phyloP scores from a whole-genome alignment of 768 basidiomycete genomes.

The Leucocoprinus birnbaumii region DNA sequence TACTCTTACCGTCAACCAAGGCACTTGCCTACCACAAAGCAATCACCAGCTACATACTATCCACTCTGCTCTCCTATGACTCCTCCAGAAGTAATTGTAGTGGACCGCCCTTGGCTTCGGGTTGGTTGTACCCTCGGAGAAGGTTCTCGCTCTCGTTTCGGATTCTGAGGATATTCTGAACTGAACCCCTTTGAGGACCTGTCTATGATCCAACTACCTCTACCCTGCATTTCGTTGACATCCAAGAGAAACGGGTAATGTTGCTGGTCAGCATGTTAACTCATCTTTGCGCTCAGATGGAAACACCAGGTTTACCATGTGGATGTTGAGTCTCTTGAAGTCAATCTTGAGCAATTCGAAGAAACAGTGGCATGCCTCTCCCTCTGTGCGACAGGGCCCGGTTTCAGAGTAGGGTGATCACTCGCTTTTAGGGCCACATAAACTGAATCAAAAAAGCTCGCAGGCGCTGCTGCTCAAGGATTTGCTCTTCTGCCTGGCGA shows the following conservation, averaged over 20 bases:
- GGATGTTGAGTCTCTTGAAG: conserved; percentile 34
- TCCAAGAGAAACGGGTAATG: conserved; percentile 48
- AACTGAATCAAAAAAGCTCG: conserved; percentile 36
- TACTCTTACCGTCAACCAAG: neutral
- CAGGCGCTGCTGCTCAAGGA: conserved; percentile 55
- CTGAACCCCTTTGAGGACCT: conserved; percentile 40
- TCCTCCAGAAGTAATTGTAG: conserved; percentile 30
- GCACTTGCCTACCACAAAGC: neutral
- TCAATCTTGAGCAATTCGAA: conserved; percentile 46
- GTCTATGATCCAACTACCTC: conserved; percentile 54
- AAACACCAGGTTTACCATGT: conserved; percentile 48
- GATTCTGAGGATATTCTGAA: neutral
- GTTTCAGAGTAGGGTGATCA: conserved; percentile 36
- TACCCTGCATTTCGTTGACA: conserved; percentile 68
- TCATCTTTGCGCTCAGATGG: neutral
- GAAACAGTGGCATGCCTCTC: conserved; percentile 59
- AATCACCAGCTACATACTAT: conserved; percentile 2
- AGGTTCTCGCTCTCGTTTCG: conserved; percentile 34
- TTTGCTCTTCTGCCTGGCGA: conserved; percentile 47
- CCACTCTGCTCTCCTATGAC: conserved; percentile 10
- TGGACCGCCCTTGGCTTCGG: conserved; percentile 45
- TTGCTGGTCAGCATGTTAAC: neutral
- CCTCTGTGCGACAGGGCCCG: conserved; percentile 40
- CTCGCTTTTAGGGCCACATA: neutral
- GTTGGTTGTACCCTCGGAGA: conserved; percentile 59